phyloP scores from a whole-genome alignment of 192 early-diverging fungal genomes.

The Podila minutissima region DNA sequence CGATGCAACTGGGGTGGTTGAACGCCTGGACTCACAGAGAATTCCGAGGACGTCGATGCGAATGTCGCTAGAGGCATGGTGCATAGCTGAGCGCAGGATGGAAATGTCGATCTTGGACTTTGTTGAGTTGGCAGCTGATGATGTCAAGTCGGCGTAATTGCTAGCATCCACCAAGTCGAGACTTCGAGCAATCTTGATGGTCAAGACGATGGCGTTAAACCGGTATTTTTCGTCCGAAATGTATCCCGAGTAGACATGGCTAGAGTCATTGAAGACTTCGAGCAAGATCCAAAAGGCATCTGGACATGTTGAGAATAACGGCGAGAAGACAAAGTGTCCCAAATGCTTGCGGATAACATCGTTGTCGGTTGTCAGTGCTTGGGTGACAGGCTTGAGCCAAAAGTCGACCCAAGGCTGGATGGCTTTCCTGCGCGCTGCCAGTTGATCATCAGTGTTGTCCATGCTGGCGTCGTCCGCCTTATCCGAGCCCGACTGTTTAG shows the following conservation, averaged over 20 bases:
- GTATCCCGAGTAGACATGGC: slow-evolving; percentile 13
- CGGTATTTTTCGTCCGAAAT: slow-evolving; percentile 51
- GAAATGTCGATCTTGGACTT: slow-evolving; percentile 52
- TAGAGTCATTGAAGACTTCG: slow-evolving; percentile 43
- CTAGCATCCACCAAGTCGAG: slow-evolving; percentile 66
- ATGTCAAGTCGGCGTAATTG: slow-evolving; percentile 37
- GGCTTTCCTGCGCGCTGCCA: slow-evolving; percentile 20
- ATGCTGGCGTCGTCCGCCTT: not conserved
- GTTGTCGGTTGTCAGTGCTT: slow-evolving; percentile 59
- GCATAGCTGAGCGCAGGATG: slow-evolving; percentile 68
- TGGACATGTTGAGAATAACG: slow-evolving; percentile 61
- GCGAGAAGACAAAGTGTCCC: slow-evolving; percentile 62
- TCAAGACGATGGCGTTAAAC: slow-evolving; percentile 70
- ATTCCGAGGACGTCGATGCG: slow-evolving; percentile 84
- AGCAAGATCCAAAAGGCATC: slow-evolving; percentile 58
- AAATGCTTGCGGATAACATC: slow-evolving; percentile 65
- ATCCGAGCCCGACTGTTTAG: not conserved
- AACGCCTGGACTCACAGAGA: slow-evolving; percentile 82
- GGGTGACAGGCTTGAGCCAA: slow-evolving; percentile 66
- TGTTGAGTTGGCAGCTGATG: not conserved
- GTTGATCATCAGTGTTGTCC: not conserved
- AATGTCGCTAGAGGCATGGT: slow-evolving; percentile 76
- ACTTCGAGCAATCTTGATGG: slow-evolving; percentile 63
- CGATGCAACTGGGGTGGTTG: slow-evolving; percentile 65
- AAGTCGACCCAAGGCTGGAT: slow-evolving; percentile 57